phyloP scores from a whole-genome alignment of 2,329 filamentous ascomycete species.

The Mycosphaerelloides madeirae region DNA sequence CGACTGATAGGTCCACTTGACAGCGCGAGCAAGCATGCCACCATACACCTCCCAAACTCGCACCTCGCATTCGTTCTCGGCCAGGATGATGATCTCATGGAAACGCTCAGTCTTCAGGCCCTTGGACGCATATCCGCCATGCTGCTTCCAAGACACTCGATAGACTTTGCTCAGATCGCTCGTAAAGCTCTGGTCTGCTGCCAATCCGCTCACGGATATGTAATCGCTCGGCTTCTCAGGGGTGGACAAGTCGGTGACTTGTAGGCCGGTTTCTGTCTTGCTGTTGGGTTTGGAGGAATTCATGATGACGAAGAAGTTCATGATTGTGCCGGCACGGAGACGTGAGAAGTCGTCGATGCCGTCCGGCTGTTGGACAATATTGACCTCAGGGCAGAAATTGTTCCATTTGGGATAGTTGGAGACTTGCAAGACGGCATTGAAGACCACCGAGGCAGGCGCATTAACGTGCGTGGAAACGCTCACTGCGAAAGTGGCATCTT shows the following conservation, averaged over 20 bases:
- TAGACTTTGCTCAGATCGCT: conserved; percentile 22
- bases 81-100: conserved; percentile 26
- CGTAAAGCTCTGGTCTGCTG: conserved; percentile 16
- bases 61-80: conserved; percentile 24
- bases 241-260: conserved; percentile 26
- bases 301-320: conserved; percentile 27
- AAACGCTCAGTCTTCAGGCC: conserved; percentile 26
- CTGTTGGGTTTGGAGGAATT: conserved; percentile 22
- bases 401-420: conserved; percentile 44
- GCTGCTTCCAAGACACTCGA: conserved; percentile 23
- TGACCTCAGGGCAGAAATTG: conserved; percentile 39
- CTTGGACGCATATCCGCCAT: conserved; percentile 20
- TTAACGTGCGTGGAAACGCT: conserved; percentile 30
- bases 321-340: conserved; percentile 11
- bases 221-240: conserved; percentile 21
- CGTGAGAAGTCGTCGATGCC: conserved; percentile 6
- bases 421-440: conserved; percentile 38
- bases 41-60: conserved; percentile 29
- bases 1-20: conserved; percentile 27
- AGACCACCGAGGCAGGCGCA: conserved; percentile 37
- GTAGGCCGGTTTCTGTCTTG: conserved; percentile 16
- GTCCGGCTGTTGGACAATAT: conserved; percentile 24
- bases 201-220: conserved; percentile 12
- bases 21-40: conserved; percentile 23
- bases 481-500: conserved; percentile 19